Percentiles rank a stretch among this genome's conserved stretches.
phyloP scores from a whole-genome alignment of 2,329 filamentous ascomycete species.

The Akanthomyces lecanii region DNA sequence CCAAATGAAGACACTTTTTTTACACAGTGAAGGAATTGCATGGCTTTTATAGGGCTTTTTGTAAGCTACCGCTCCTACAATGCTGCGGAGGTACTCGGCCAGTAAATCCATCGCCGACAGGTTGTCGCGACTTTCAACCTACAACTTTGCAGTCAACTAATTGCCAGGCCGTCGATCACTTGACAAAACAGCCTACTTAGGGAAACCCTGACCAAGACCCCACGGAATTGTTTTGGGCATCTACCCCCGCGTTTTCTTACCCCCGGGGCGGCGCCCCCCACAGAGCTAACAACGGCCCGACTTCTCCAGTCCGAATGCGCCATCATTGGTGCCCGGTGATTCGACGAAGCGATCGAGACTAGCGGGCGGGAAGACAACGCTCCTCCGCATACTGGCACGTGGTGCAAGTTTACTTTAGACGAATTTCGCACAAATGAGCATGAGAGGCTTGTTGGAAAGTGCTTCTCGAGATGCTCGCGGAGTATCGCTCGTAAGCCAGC shows the following conservation, averaged over 20 bases:
- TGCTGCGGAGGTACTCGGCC: not conserved
- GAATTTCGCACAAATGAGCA: no score
- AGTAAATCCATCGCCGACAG: not conserved
- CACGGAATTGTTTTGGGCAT: no score
- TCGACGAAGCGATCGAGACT: no score
- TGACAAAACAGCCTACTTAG: no score
- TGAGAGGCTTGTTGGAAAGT: not conserved
- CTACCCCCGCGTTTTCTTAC: not conserved
- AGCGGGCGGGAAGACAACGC: not conserved
- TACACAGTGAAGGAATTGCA: no score
- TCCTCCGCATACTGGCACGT: not conserved
- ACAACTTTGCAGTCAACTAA: not conserved
- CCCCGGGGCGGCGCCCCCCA: not conserved
- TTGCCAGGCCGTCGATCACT: not conserved
- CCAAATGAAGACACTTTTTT: not conserved
- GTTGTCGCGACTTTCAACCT: not conserved
- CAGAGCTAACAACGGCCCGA: constrained; percentile 1
- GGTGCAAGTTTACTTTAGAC: not conserved
- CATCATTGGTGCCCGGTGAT: not conserved
- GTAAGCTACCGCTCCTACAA: not conserved
- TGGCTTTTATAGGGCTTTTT: not conserved
- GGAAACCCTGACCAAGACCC: no score
- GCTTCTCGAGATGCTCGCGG: not conserved
- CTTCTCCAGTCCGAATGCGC: constrained; percentile 8
- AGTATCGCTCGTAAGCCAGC: not conserved